Evolutionary conservation across 2,329 filamentous ascomycete genomes (phyloP).

Genomic region (Furcasterigmium furcatum): DNA sequence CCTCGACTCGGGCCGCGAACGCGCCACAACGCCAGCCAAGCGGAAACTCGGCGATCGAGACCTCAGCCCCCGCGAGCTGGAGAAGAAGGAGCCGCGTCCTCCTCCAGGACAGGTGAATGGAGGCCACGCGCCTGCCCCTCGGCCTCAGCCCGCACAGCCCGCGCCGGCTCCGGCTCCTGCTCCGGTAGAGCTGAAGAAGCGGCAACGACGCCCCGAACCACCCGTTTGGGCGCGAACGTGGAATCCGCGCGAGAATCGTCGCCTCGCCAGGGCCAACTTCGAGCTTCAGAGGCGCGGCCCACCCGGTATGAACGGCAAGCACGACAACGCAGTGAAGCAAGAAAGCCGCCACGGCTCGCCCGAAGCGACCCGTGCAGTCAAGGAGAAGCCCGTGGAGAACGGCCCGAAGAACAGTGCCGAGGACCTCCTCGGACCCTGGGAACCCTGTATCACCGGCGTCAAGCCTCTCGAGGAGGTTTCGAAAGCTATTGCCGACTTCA

Average conservation of each 20-base stretch:
- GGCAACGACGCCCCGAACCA: constrained; percentile 28
- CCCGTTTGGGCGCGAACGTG: constrained; percentile 48
- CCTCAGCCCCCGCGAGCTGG: constrained; percentile 47
- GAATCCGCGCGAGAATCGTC: constrained; percentile 27
- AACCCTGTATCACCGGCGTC: constrained; percentile 64
- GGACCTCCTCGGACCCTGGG: constrained; percentile 54
- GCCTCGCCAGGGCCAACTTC: constrained; percentile 40
- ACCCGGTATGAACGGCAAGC: constrained; percentile 33
- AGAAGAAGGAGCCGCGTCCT: constrained; percentile 43
- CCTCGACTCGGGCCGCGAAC: constrained; percentile 26
- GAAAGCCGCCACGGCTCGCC: constrained; percentile 45
- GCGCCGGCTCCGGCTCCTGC: constrained; percentile 13
- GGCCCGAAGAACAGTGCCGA: constrained; percentile 16
- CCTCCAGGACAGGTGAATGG: constrained; percentile 49
- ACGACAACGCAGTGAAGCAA: constrained; percentile 18
- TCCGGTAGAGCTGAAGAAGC: constrained; percentile 35
- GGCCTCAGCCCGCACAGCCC: constrained; percentile 6
- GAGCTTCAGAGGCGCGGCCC: constrained; percentile 37
- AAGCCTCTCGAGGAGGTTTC: constrained; percentile 72
- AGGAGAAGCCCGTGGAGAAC: constrained; percentile 15
- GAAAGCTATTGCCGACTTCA: constrained; percentile 75
- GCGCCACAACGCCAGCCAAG: constrained; percentile 38
- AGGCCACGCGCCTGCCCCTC: constrained; percentile 15
- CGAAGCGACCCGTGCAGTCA: constrained; percentile 33
- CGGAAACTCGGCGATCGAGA: constrained; percentile 46